These are phyloP conservation scores for Lepidium sativum DNA, from an alignment of 345 rosid species.

Conservation along the genomic window DNA sequence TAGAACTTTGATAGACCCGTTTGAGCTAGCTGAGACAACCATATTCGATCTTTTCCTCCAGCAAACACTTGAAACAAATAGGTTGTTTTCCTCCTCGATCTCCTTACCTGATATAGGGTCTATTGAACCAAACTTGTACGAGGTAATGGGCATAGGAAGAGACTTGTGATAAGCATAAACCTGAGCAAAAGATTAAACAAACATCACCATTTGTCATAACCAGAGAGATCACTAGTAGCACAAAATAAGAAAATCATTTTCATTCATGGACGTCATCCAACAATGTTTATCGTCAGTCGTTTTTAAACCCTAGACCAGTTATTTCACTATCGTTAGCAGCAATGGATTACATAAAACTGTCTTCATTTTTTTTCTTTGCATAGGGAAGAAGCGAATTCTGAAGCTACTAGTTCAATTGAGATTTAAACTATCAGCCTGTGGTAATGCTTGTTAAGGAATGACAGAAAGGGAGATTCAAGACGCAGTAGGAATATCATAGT, in stretches of 20 bases:
- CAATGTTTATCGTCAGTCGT: not conserved
- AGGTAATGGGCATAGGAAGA: conserved; percentile 84
- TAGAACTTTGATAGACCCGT: conserved; percentile 90
- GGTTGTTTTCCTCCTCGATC: conserved; percentile 74
- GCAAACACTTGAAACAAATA: conserved; percentile 94
- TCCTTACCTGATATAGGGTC: conserved; percentile 83
- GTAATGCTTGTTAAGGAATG: not conserved
- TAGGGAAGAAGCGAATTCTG: not conserved
- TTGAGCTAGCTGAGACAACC: conserved; percentile 85
- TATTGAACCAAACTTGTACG: conserved; percentile 90
- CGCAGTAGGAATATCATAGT: not conserved
- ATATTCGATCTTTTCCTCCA: conserved; percentile 87
- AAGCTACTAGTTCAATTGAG: not conserved
- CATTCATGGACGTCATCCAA: not conserved
- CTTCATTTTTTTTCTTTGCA: not conserved
- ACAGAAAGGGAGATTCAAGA: not conserved
- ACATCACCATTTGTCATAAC: not conserved
- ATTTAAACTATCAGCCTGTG: not conserved
- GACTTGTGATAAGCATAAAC: conserved; percentile 81
- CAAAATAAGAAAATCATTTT: not conserved
- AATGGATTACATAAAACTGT: not conserved
- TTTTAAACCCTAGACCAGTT: not conserved
- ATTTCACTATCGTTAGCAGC: not conserved
- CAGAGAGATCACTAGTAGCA: not conserved
- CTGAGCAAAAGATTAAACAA: conserved; percentile 36